Conservation (phyloP, 2,329 filamentous ascomycete genomes). For the Colletotrichum kahawae region DNA sequence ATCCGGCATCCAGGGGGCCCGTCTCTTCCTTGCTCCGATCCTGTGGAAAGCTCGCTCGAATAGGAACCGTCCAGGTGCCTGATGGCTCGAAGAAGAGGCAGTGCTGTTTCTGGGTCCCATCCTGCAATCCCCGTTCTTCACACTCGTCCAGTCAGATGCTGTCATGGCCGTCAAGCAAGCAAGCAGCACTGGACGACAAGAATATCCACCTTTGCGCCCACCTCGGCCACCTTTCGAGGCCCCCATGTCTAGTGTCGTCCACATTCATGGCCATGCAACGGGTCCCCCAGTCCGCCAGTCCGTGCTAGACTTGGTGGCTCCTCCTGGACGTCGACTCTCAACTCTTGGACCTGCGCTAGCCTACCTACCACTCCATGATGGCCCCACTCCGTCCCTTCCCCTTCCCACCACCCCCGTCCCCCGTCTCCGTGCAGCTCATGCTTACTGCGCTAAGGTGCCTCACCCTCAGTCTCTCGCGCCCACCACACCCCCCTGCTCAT, state of each 20-base stretch:
- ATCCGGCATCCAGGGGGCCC: not conserved
- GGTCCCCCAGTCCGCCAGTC: constrained; percentile 5
- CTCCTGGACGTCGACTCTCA: not conserved
- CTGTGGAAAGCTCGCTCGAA: not conserved
- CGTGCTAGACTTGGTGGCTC: not conserved
- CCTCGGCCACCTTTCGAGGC: not conserved
- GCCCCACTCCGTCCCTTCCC: constrained; percentile 5
- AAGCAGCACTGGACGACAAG: not conserved
- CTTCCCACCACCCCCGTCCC: not conserved
- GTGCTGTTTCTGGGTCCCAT: constrained; percentile 13
- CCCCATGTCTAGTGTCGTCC: constrained; percentile 9
- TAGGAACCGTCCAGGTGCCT: constrained; percentile 3
- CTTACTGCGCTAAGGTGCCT: not conserved
- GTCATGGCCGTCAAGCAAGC: not conserved
- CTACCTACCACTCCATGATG: not conserved
- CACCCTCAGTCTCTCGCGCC: not conserved
- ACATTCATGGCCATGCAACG: constrained; percentile 14
- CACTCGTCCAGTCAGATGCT: not conserved
- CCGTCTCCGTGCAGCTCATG: constrained; percentile 1
- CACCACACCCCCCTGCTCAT: not conserved
- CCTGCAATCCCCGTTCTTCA: constrained; percentile 13
- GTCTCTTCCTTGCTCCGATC: constrained; percentile 14
- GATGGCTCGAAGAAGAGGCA: not conserved
- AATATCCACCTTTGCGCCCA: constrained; percentile 9
- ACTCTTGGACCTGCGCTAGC: constrained; percentile 5